Conservation (phyloP, 192 early-diverging fungal species). For the Coemansia sp. region DNA sequence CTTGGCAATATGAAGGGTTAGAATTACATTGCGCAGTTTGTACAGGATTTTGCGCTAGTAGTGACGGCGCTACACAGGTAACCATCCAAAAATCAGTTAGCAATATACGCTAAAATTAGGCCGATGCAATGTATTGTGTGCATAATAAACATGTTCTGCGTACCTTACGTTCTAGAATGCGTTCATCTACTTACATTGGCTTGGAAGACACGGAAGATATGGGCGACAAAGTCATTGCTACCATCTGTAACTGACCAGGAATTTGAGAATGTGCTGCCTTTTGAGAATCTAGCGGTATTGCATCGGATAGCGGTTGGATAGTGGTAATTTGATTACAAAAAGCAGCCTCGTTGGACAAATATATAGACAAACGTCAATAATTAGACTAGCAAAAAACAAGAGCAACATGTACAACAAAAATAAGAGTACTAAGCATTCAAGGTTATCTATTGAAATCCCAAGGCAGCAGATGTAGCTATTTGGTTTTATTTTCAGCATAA, state of each 20-base stretch:
- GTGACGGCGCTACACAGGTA: slow-evolving; percentile 42
- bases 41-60: slow-evolving; percentile 53
- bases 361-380: no score
- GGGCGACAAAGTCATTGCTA: background rate
- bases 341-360: no score
- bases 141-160: background rate
- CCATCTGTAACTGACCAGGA: background rate
- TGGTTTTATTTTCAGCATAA: background rate
- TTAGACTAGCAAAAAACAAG: no score
- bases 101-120: background rate
- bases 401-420: no score
- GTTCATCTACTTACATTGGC: no score
- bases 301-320: slow-evolving; percentile 18
- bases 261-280: slow-evolving; percentile 7
- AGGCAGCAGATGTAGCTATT: no score
- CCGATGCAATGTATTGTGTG: no score
- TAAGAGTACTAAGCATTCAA: background rate
- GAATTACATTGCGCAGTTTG: slow-evolving; percentile 53
- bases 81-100: background rate
- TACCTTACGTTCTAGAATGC: slow-evolving; percentile 55
- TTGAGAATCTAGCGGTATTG: slow-evolving; percentile 11
- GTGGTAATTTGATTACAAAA: no score
- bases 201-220: no score
- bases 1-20: slow-evolving; percentile 47
- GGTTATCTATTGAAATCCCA: background rate